Percentiles rank a stretch among this genome's conserved stretches.
Evolutionary conservation across 1,284 basidiomycete species (phyloP).

Genomic region (Leccinum proliferum): DNA sequence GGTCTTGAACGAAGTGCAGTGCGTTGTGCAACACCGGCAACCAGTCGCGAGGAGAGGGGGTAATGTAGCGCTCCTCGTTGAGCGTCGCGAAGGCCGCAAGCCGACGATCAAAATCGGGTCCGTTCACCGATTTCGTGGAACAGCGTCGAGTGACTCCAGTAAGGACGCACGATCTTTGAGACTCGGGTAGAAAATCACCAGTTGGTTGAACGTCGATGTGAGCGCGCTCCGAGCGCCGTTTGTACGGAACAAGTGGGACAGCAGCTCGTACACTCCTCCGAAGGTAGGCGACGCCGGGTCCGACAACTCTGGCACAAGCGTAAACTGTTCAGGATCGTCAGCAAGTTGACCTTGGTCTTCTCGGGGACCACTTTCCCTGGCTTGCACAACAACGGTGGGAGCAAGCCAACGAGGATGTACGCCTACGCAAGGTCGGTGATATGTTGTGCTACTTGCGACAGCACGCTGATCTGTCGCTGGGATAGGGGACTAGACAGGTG

Average conservation of each 20-base stretch:
- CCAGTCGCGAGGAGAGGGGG: conserved; percentile 66
- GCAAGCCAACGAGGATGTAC: conserved; percentile 65
- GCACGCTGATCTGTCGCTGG: conserved; percentile 78
- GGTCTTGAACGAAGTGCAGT: conserved; percentile 86
- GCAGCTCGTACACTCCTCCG: conserved; percentile 54
- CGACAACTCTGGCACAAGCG: conserved; percentile 65
- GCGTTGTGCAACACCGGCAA: conserved; percentile 81
- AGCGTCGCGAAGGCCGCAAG: conserved; percentile 73
- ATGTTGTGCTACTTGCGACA: conserved; percentile 78
- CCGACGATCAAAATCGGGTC: conserved; percentile 91
- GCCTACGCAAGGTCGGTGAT: conserved; percentile 72
- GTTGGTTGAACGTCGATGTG: conserved; percentile 55
- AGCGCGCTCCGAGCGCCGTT: conserved; percentile 67
- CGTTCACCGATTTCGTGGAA: conserved; percentile 78
- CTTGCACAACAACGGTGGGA: conserved; percentile 80
- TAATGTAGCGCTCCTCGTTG: conserved; percentile 56
- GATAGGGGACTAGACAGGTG: conserved; percentile 67
- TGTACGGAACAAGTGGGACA: conserved; percentile 74
- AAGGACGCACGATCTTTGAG: conserved; percentile 50
- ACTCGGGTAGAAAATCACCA: conserved; percentile 48
- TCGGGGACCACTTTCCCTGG: conserved; percentile 78
- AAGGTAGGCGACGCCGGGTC: conserved; percentile 48
- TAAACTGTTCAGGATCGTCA: conserved; percentile 72
- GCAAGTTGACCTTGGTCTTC: conserved; percentile 81
- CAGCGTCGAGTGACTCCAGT: conserved; percentile 82